A percentile compares a stretch with the other conserved stretches of the same genome.
Evolutionary conservation across 176 grass and related monocot genomes (phyloP).

Genomic region (Rhipidocladum racemiflorum): DNA sequence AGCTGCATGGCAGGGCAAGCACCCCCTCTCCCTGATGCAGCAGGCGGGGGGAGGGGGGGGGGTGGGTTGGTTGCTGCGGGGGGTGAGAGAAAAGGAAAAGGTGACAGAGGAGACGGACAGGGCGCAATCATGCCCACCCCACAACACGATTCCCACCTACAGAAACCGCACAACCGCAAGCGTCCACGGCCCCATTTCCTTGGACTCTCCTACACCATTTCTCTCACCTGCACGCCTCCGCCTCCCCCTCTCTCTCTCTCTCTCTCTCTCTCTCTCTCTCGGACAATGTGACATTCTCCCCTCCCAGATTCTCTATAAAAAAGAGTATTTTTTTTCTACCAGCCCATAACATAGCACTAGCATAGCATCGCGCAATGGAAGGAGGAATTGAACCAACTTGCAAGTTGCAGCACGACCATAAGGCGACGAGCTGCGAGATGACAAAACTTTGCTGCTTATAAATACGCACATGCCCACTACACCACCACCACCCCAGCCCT

Average conservation of each 20-base stretch:
- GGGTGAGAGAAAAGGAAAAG: slow-evolving; percentile 6
- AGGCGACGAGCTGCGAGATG: slow-evolving; percentile 21
- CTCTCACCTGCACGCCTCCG: slow-evolving; percentile 43
- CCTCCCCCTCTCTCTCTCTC: background rate
- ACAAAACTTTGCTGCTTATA: slow-evolving; percentile 47
- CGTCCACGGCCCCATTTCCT: slow-evolving; percentile 40
- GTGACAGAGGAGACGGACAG: slow-evolving; percentile 30
- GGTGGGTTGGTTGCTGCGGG: too few relatives aligned
- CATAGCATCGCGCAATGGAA: slow-evolving; percentile 23
- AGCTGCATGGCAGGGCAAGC: slow-evolving; percentile 6
- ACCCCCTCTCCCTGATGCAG: background rate
- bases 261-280: slow-evolving; percentile 45
- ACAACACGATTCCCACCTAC: slow-evolving; percentile 46
- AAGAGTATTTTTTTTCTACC: slow-evolving; percentile 17
- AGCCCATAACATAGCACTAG: slow-evolving; percentile 17
- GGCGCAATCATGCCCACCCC: slow-evolving; percentile 52
- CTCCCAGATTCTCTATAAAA: slow-evolving; percentile 34
- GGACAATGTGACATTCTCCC: slow-evolving; percentile 51
- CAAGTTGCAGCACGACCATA: slow-evolving; percentile 50
- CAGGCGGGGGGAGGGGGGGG: too few relatives aligned
- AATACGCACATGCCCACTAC: slow-evolving; percentile 42
- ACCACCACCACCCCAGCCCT: slow-evolving; percentile 18
- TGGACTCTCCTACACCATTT: slow-evolving; percentile 11
- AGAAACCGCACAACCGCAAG: slow-evolving; percentile 48
- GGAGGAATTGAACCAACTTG: slow-evolving; percentile 29